Base-by-base conservation (phyloP, 345 rosid species). In the Raphanus sativus region DNA sequence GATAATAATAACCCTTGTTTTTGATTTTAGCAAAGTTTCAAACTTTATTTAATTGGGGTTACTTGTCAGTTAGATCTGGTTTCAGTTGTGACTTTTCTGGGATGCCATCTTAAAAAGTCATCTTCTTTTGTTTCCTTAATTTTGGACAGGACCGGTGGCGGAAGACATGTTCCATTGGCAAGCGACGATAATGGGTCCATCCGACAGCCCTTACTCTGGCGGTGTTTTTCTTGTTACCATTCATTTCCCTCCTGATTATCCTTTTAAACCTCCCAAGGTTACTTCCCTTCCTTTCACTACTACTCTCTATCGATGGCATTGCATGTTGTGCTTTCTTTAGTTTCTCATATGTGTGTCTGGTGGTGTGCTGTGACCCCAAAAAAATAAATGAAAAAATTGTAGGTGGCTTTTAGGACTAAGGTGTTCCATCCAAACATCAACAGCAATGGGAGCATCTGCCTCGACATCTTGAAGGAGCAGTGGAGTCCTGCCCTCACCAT, bases 401-500 rank as follows among this genome's bases (percentile, higher is more conserved):
- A 93, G 98, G 98, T 93, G 71, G 97, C 98, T 48, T 93, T 93
- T 85, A 87, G 97, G 81, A 93, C 98, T 3, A 93, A 93, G 86
- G 98, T 93, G 63, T 93, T 93, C 81, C 97, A 91, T 74, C 98
- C 98, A 11, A 93, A 93, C 80, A 93, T 93, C 29, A 93, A 93
- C 75, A 93, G 98, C 91, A 93, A 93, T 21, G 98, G 97, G 4
- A 93, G 97, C 91, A 93, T 91, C 84, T 93, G 98, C 74, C 89
- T 93, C 33, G 98, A 93, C 79, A 93, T 93, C 82, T 91, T 91
- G 93, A 93, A 93, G 88, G 98, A 93, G 80, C 98, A 93, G 76
- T 93, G 98, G 98, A 93, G 98, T 83, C 98, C 98, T 59, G 97
- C 98, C 1, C 83, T 93, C 69, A 93, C 98, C 10, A 93, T 93